Evolutionary conservation across 2,329 filamentous ascomycete genomes (phyloP).

Genomic region (Colletotrichum sp.): DNA sequence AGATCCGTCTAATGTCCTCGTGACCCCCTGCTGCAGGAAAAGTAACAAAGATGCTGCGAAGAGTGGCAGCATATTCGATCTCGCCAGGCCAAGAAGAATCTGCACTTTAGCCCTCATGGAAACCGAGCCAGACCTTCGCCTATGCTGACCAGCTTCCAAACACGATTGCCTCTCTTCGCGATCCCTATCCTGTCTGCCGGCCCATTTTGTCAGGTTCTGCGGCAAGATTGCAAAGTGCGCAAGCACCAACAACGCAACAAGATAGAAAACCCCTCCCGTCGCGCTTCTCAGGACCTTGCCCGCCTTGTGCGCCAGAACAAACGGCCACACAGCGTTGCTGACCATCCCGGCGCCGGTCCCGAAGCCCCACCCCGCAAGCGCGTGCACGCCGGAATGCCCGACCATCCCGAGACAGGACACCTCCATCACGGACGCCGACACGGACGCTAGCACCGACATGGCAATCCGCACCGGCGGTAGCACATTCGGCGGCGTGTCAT

Average conservation of each 20-base stretch:
- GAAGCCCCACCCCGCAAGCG: constrained; percentile 39
- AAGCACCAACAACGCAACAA: constrained; percentile 30
- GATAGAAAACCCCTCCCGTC: constrained; percentile 30
- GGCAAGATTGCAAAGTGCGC: constrained; percentile 34
- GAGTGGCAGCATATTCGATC: constrained; percentile 31
- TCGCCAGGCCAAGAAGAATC: constrained; percentile 20
- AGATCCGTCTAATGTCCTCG: constrained; percentile 30
- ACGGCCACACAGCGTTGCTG: constrained; percentile 32
- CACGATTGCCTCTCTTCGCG: background rate
- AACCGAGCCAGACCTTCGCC: background rate
- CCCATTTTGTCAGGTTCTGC: background rate
- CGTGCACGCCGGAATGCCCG: constrained; percentile 32
- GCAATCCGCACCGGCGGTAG: constrained; percentile 32
- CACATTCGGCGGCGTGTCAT: constrained; percentile 37
- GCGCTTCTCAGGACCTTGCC: constrained; percentile 30
- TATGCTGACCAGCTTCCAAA: background rate
- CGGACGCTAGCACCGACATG: constrained; percentile 32
- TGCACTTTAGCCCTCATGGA: constrained; percentile 19
- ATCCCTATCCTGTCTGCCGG: constrained; percentile 15
- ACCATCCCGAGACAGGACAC: constrained; percentile 35
- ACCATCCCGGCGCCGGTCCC: constrained; percentile 35
- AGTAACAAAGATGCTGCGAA: constrained; percentile 27
- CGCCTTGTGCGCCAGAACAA: constrained; percentile 31
- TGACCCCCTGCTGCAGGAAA: constrained; percentile 30
- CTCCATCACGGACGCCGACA: constrained; percentile 33